Base-by-base conservation (phyloP, 768 basidiomycete species). In the Auricularia auricula-judae region DNA sequence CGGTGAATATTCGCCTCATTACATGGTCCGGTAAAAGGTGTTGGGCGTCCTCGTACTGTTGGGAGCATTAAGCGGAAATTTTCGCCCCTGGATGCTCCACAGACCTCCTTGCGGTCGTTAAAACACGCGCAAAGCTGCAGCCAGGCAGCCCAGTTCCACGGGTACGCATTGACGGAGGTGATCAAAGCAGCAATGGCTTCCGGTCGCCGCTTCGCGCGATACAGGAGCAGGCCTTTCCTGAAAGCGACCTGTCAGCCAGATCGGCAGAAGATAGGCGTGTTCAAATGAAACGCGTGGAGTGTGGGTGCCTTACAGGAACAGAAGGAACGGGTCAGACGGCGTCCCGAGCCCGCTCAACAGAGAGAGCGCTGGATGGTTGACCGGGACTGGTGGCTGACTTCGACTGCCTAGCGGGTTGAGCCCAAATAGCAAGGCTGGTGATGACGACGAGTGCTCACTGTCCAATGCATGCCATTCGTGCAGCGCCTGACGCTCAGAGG, bases 121-220 rank as follows among this genome's bases (percentile, higher is more conserved):
- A 94, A 81, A 71, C 90, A 89, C 63, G 84, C 85, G 2, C 83
- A 82, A n/a, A 98, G 78, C 53, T 93, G 80, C 7, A 82, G 77
- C 94, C 94, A 98, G n/a, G 86, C 79, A 34, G 90, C 89, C 94
- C 95, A 98, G 72, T 98, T 98, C 86, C 91, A 98, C 12, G 90
- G 88, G 70, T 87, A 91, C 4, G 81, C 80, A 43, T 81, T 80
- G 53, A 96, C 86, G 12, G 93, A 94, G 39, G 84, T 75, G 18
- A 97, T 78, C 14, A 85, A 82, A 68, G 79, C 82, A 72, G 95
- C 93, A 12, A 96, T 89, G 1, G 96, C 93, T 71, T 93, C 89
- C 66, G 91, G 86, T 33, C 93, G 83, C 66, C 89, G 81, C 59
- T 85, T 84, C 61, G 95, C 76, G 12, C 91, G 86, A 56, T 85